Percentiles rank a stretch among this genome's conserved stretches.
Conservation (phyloP, 2,329 filamentous ascomycete species). For the Nigrospora oryzae region DNA sequence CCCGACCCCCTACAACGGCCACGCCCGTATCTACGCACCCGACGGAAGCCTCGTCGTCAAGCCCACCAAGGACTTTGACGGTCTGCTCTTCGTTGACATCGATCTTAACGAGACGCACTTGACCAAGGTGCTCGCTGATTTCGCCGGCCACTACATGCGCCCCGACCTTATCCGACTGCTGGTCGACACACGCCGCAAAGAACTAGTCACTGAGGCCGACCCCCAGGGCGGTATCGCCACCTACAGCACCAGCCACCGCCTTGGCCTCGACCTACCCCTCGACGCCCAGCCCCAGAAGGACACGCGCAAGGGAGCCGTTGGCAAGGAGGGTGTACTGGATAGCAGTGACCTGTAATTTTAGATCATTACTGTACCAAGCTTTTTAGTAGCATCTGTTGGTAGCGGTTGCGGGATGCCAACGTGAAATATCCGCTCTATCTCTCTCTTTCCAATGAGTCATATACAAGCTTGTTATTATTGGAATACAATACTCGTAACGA, state of each 20-base stretch:
- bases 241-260: conserved; percentile 24
- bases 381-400: too few relatives aligned
- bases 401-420: too few relatives aligned
- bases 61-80: conserved; percentile 45
- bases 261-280: conserved; percentile 25
- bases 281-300: conserved; percentile 1
- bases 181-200: conserved; percentile 39
- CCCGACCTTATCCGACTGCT: conserved; percentile 44
- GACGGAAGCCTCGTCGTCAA: conserved; percentile 39
- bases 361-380: too few relatives aligned
- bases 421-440: too few relatives aligned
- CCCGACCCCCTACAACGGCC: conserved; percentile 41
- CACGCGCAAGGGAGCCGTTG: neutral
- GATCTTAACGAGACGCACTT: conserved; percentile 40
- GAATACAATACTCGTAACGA: too few relatives aligned
- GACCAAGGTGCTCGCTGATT: conserved; percentile 43
- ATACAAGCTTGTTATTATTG: too few relatives aligned
- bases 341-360: too few relatives aligned
- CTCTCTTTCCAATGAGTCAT: too few relatives aligned
- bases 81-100: conserved; percentile 41
- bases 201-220: conserved; percentile 28
- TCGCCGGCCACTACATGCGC: conserved; percentile 47
- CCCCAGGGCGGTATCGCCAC: conserved; percentile 23
- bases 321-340: too few relatives aligned
- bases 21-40: conserved; percentile 44